phyloP scores from a whole-genome alignment of 805 yeast species.

The Starmerella floris region DNA sequence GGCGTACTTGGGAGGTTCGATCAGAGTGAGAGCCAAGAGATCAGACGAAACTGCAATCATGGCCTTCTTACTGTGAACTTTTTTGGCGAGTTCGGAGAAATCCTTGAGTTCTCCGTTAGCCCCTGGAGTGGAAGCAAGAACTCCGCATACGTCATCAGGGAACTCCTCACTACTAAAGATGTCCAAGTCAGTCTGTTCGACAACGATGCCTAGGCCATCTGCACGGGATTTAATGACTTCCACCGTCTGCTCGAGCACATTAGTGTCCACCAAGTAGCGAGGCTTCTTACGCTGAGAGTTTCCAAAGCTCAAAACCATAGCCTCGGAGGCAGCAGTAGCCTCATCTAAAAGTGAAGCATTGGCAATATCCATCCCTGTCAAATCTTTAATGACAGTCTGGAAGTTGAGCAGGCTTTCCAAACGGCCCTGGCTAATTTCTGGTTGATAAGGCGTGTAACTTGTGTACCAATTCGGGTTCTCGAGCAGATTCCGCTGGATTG shows the following conservation, averaged over 20 bases:
- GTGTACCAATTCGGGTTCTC: conserved; percentile 99
- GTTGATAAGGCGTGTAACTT: conserved; percentile 96
- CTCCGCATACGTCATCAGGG: conserved; percentile 52
- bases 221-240: conserved; percentile 73
- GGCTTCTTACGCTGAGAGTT: conserved; percentile 51
- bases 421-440: conserved; percentile 95
- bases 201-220: conserved; percentile 50
- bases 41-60: conserved; percentile 81
- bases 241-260: conserved; percentile 74
- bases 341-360: conserved; percentile 92
- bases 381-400: conserved; percentile 81
- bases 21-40: conserved; percentile 70
- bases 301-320: conserved; percentile 73
- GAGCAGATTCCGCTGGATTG: conserved; percentile 78
- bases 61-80: conserved; percentile 60
- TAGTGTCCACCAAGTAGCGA: conserved; percentile 57
- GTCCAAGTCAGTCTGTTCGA: conserved; percentile 33
- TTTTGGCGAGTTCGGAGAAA: conserved; percentile 44
- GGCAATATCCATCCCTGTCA: conserved; percentile 89
- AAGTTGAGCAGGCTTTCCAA: conserved; percentile 78
- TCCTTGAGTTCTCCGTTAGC: conserved; percentile 61
- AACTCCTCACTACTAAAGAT: conserved; percentile 28
- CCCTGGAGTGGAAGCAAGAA: conserved; percentile 77
- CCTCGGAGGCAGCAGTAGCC: conserved; percentile 96
- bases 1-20: conserved; percentile 82